A percentile compares a stretch with the other conserved stretches of the same genome.
These are phyloP conservation scores for Exophiala aquamarina DNA, from an alignment of 2,329 filamentous ascomycete genomes.

Conservation along the genomic window DNA sequence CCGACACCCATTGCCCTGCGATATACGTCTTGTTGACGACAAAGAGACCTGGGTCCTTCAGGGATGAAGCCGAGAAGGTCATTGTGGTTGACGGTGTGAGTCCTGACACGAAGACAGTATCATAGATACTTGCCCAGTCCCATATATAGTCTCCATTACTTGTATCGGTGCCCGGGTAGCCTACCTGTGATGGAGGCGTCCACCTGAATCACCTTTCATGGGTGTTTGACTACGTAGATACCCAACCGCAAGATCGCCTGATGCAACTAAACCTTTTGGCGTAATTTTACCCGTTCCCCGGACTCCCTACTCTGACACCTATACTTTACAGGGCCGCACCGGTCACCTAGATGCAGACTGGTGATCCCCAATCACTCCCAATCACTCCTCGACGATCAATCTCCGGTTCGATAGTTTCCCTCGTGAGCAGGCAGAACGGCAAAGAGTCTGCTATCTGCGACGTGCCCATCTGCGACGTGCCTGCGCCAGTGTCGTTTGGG, in stretches of 20 bases:
- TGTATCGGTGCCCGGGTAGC: neutral
- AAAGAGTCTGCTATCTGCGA: no score
- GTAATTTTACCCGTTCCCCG: conserved; percentile 13
- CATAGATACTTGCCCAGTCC: neutral
- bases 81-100: conserved; percentile 1
- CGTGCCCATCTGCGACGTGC: no score
- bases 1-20: conserved; percentile 65
- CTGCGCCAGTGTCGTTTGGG: no score
- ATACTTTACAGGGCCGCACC: no score
- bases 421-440: no score
- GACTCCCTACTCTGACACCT: no score
- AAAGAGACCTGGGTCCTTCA: conserved; percentile 17
- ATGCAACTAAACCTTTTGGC: conserved; percentile 2
- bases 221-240: no score
- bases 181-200: neutral
- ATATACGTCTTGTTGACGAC: conserved; percentile 22
- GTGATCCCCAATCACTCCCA: no score
- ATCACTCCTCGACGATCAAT: no score
- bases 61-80: conserved; percentile 12
- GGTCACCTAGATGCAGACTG: no score
- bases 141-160: neutral
- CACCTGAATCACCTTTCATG: neutral
- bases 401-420: no score
- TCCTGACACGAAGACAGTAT: neutral
- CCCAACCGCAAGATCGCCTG: neutral